Percentiles rank a stretch among this genome's conserved stretches.
These are phyloP conservation scores for Malassezia sp. DNA, from an alignment of 1,284 basidiomycete species.

Conservation along the genomic window DNA sequence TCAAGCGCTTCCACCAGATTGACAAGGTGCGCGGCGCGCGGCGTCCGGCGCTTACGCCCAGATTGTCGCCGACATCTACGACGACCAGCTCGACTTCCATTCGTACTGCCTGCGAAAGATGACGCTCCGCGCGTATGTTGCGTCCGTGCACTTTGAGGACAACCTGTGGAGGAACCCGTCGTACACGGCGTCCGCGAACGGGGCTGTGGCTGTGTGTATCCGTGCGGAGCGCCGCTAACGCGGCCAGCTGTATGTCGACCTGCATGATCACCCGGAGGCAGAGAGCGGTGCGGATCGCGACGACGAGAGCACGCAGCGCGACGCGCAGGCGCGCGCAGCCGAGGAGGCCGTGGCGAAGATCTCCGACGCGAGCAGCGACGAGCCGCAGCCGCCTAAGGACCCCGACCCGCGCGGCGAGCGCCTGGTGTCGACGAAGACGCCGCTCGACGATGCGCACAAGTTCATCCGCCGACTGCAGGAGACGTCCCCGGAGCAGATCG, in stretches of 20 bases:
- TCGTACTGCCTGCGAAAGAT: slow-evolving; percentile 83
- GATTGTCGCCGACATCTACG: slow-evolving; percentile 77
- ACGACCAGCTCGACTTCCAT: slow-evolving; percentile 98
- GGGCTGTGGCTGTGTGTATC: no score
- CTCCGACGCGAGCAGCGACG: slow-evolving; percentile 26
- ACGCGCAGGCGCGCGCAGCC: slow-evolving; percentile 11
- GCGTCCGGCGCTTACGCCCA: no score
- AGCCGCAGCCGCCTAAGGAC: slow-evolving; percentile 50
- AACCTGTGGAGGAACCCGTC: slow-evolving; percentile 61
- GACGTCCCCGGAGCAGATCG: slow-evolving; percentile 51
- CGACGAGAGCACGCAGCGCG: slow-evolving; percentile 26
- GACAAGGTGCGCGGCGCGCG: no score
- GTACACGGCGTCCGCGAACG: slow-evolving; percentile 64
- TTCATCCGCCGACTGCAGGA: slow-evolving; percentile 60
- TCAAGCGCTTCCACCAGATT: slow-evolving; percentile 74
- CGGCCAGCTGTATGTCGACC: slow-evolving; percentile 60
- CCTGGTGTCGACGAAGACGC: slow-evolving; percentile 36
- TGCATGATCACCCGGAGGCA: slow-evolving; percentile 23
- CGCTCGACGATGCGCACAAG: slow-evolving; percentile 66
- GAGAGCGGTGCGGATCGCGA: slow-evolving; percentile 48
- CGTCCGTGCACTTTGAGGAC: slow-evolving; percentile 73
- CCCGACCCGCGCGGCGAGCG: slow-evolving; percentile 33
- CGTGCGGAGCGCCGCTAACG: no score
- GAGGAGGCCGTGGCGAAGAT: slow-evolving; percentile 17
- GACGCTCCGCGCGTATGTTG: slow-evolving; percentile 71